These are phyloP conservation scores for Termitomyces sp. DNA, from an alignment of 768 basidiomycete species.

Conservation along the genomic window DNA sequence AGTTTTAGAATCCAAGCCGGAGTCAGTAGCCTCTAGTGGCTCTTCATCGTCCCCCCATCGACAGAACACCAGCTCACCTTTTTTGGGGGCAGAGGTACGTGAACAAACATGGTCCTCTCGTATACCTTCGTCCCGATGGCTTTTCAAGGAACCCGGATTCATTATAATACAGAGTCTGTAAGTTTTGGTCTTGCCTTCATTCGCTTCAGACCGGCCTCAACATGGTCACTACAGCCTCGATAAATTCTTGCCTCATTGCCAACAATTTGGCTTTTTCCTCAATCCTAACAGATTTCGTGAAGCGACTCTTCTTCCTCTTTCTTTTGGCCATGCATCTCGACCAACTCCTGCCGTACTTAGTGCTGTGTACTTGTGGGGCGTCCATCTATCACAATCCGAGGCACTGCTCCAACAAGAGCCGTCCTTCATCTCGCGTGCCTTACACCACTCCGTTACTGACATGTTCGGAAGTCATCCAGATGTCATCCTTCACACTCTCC, in stretches of 20 bases:
- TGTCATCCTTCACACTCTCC: slow-evolving; percentile 50
- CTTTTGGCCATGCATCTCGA: slow-evolving; percentile 44
- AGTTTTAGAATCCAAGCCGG: slow-evolving; percentile 34
- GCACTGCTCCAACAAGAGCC: slow-evolving; percentile 38
- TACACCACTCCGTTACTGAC: slow-evolving; percentile 44
- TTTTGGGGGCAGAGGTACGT: slow-evolving; percentile 38
- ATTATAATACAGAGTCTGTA: slow-evolving; percentile 36
- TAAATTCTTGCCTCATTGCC: slow-evolving; percentile 53
- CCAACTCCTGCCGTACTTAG: slow-evolving; percentile 49
- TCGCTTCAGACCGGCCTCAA: slow-evolving; percentile 3
- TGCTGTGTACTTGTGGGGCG: slow-evolving; percentile 51
- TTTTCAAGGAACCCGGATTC: slow-evolving; percentile 36
- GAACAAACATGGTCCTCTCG: neutral
- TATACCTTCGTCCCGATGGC: neutral
- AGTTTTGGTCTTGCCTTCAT: slow-evolving; percentile 19
- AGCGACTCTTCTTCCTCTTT: slow-evolving; percentile 43
- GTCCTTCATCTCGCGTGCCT: slow-evolving; percentile 46
- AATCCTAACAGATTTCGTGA: slow-evolving; percentile 44
- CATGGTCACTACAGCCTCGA: slow-evolving; percentile 42
- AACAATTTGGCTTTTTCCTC: slow-evolving; percentile 69
- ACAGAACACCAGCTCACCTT: slow-evolving; percentile 32
- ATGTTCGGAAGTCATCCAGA: slow-evolving; percentile 47
- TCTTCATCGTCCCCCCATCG: slow-evolving; percentile 37
- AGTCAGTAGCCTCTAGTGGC: slow-evolving; percentile 42
- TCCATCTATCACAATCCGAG: slow-evolving; percentile 44